These are phyloP conservation scores for Lecanicillium sp. DNA, from an alignment of 2,329 filamentous ascomycete species.

Conservation along the genomic window DNA sequence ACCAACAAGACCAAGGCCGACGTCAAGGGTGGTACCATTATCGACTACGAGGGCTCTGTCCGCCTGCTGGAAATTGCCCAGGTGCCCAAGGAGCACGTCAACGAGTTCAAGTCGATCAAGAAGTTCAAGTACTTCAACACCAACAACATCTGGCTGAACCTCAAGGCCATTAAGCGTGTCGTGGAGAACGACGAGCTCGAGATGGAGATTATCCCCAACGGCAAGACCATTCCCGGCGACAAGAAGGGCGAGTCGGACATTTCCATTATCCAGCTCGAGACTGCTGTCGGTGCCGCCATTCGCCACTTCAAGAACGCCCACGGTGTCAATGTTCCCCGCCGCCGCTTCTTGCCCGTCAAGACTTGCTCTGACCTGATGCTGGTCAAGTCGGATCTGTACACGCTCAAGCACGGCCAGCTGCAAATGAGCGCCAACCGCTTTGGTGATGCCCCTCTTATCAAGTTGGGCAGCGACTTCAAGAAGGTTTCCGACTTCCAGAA, in stretches of 20 bases:
- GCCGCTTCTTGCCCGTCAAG: slow-evolving; percentile 99
- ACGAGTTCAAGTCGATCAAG: slow-evolving; percentile 99
- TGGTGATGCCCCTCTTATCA: slow-evolving; percentile 94
- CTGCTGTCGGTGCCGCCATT: slow-evolving; percentile 94
- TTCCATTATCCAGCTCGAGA: slow-evolving; percentile 96
- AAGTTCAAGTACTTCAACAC: slow-evolving; percentile 99
- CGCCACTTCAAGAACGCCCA: slow-evolving; percentile 98
- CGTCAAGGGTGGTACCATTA: slow-evolving; percentile 99
- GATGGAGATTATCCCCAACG: slow-evolving; percentile 99
- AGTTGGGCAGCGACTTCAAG: slow-evolving; percentile 99
- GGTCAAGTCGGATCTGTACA: slow-evolving; percentile 99
- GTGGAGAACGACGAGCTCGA: slow-evolving; percentile 97
- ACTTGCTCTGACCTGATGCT: slow-evolving; percentile 99
- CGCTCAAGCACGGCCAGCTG: slow-evolving; percentile 94
- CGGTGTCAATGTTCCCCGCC: slow-evolving; percentile 95
- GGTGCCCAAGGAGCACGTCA: slow-evolving; percentile 98
- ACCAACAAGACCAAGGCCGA: slow-evolving; percentile 99
- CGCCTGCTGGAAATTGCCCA: slow-evolving; percentile 97
- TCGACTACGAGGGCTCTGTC: slow-evolving; percentile 95
- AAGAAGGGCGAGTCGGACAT: slow-evolving; percentile 99
- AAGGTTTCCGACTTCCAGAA: slow-evolving; percentile 97
- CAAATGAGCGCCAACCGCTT: slow-evolving; percentile 96
- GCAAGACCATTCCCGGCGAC: slow-evolving; percentile 95
- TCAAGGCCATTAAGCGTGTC: slow-evolving; percentile 94
- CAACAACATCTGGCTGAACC: slow-evolving; percentile 99